Evolutionary conservation across 2,329 filamentous ascomycete species (phyloP).

Genomic region (Aureobasidium subglaciale): DNA sequence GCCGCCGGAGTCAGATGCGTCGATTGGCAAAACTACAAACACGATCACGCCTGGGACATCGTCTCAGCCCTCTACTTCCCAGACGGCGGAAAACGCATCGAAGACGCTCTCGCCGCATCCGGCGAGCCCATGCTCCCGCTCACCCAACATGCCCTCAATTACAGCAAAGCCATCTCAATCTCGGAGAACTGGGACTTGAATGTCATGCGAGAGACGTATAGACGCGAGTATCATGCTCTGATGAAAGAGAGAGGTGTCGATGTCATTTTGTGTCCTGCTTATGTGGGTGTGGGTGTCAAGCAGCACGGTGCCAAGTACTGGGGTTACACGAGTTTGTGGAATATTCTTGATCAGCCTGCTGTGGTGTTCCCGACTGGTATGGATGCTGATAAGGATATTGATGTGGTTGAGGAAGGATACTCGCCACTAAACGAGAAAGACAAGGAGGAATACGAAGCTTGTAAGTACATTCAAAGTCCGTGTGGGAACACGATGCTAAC

Average conservation of each 20-base stretch:
- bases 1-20: slow-evolving; percentile 26
- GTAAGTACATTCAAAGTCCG: slow-evolving; percentile 19
- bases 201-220: slow-evolving; percentile 35
- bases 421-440: slow-evolving; percentile 4
- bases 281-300: slow-evolving; percentile 31
- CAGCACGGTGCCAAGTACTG: slow-evolving; percentile 28
- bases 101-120: slow-evolving; percentile 42
- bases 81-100: slow-evolving; percentile 45
- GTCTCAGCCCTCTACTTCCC: slow-evolving; percentile 48
- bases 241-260: slow-evolving; percentile 31
- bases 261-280: slow-evolving; percentile 31
- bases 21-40: slow-evolving; percentile 44
- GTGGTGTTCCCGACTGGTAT: slow-evolving; percentile 26
- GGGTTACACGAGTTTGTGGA: slow-evolving; percentile 16
- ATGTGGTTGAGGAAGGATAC: neutral
- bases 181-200: slow-evolving; percentile 11
- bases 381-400: neutral
- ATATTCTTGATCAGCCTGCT: slow-evolving; percentile 18
- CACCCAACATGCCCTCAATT: slow-evolving; percentile 1
- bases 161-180: slow-evolving; percentile 8
- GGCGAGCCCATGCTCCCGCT: slow-evolving; percentile 25
- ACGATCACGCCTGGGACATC: slow-evolving; percentile 45
- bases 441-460: slow-evolving; percentile 21
- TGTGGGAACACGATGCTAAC: neutral
- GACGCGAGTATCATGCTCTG: slow-evolving; percentile 27